phyloP scores from a whole-genome alignment of 305 asterid species.

The Lippia alba region DNA sequence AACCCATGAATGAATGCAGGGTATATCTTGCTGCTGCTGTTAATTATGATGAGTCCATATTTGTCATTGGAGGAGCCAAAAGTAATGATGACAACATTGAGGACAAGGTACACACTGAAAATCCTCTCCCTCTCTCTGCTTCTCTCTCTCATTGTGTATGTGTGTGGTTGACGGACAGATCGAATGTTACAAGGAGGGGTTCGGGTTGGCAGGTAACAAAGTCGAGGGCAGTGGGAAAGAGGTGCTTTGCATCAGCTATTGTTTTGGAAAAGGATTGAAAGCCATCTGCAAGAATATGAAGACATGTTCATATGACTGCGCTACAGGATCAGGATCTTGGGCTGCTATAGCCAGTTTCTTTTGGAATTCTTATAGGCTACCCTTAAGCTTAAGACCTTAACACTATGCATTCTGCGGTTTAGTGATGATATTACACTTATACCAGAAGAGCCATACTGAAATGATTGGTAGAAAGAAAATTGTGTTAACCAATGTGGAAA shows the following conservation, averaged over 20 bases:
- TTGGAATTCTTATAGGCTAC: too few relatives aligned
- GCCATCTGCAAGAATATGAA: background rate
- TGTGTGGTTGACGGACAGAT: slow-evolving; percentile 47
- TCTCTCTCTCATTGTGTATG: background rate
- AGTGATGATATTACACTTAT: too few relatives aligned
- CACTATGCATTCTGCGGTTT: too few relatives aligned
- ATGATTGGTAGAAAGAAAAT: too few relatives aligned
- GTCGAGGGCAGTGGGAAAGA: slow-evolving; percentile 52
- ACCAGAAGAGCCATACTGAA: too few relatives aligned
- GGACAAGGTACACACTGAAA: slow-evolving; percentile 44
- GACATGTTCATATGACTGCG: background rate
- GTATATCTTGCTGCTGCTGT: slow-evolving; percentile 61
- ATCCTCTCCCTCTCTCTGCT: background rate
- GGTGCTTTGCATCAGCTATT: slow-evolving; percentile 66
- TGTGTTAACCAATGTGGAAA: too few relatives aligned
- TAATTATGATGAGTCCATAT: slow-evolving; percentile 57
- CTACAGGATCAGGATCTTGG: too few relatives aligned
- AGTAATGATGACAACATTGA: slow-evolving; percentile 39
- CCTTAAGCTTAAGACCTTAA: too few relatives aligned
- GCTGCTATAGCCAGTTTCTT: too few relatives aligned
- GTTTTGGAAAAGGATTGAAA: slow-evolving; percentile 50
- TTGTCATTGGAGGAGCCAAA: slow-evolving; percentile 70
- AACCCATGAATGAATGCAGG: slow-evolving; percentile 62
- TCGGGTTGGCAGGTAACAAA: slow-evolving; percentile 64
- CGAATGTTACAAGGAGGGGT: slow-evolving; percentile 71